Base-by-base conservation (phyloP, 1,284 basidiomycete genomes). In the Porodaedalea pini region DNA sequence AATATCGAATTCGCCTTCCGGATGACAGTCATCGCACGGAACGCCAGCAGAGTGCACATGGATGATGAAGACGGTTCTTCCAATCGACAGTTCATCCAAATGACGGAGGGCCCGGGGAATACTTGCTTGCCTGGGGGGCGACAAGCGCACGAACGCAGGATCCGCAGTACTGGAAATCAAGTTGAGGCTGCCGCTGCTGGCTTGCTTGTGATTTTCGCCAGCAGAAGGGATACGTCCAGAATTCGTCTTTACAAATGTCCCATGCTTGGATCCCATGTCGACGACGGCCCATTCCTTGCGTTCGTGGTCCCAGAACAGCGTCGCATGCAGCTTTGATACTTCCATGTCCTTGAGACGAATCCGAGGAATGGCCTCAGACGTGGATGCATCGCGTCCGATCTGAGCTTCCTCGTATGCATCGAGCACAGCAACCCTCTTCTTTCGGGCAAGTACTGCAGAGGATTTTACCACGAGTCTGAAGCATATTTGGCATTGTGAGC, bases 231-330 rank as follows among this genome's bases (percentile, higher is more conserved):
- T 13, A 15, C 13, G 45, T 3, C 6, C n/a, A 19, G 40, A 7
- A 6, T 37, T 10, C 7, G 40, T 29, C 54, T 70, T 71, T 21
- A 88, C 59, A 67, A 84, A 89, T 1, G 88, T 90, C 7, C 88
- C 89, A 64, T 91, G 89, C 68, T 83, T 85, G 40, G 86, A 89
- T 21, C 88, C 88, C 86, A 89, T 87, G 65, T 91, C 88, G 10
- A 91, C 88, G 37, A 87, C 72, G 6, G 79, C 77, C 88, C 87
- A 90, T 59, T 81, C 77, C 11, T 68, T 66, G 56, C 78, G 74
- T 17, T 70, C 69, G 29, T 73, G 70, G 65, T 90, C 86, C 85
- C 85, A 89, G 65, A 80, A 91, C 0, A 79, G 74, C 2, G 84
- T 87, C 7, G 88, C 85, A 66, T 91, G 89, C 53, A 88, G 63